A percentile compares a stretch with the other conserved stretches of the same genome.
phyloP scores from a whole-genome alignment of 495 filamentous ascomycete species.

The Trichoderma asperelloides region DNA sequence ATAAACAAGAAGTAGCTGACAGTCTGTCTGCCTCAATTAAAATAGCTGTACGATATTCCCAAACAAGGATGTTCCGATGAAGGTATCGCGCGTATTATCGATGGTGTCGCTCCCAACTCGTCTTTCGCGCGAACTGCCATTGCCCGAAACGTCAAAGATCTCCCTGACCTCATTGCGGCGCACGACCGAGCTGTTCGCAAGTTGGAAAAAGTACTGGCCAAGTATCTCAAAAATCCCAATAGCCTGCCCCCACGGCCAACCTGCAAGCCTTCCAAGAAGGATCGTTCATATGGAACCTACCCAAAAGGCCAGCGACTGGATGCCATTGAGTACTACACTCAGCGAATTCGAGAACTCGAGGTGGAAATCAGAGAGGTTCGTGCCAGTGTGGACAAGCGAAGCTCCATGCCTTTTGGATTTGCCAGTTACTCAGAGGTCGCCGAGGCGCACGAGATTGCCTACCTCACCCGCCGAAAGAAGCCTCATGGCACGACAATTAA shows the following conservation, averaged over 20 bases:
- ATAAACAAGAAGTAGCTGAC: not conserved
- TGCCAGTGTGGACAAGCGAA: conserved; percentile 71
- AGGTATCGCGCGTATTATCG: conserved; percentile 72
- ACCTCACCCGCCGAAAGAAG: conserved; percentile 66
- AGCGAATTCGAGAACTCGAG: conserved; percentile 75
- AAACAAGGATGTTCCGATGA: conserved; percentile 65
- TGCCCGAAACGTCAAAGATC: conserved; percentile 81
- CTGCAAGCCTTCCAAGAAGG: conserved; percentile 66
- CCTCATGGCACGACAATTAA: conserved; percentile 69
- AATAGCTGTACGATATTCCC: conserved; percentile 77
- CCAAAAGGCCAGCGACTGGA: conserved; percentile 70
- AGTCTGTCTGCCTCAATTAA: conserved; percentile 18
- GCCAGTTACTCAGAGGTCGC: conserved; percentile 83
- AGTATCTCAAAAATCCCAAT: conserved; percentile 81
- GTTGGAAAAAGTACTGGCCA: conserved; percentile 74
- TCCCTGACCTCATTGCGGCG: conserved; percentile 75
- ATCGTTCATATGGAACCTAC: conserved; percentile 47
- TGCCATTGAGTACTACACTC: conserved; percentile 86
- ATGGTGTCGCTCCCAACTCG: conserved; percentile 62
- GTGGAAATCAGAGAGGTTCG: conserved; percentile 75
- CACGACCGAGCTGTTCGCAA: conserved; percentile 73
- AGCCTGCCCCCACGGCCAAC: conserved; percentile 70
- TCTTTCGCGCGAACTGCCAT: conserved; percentile 72
- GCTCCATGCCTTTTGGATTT: conserved; percentile 86
- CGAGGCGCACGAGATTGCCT: conserved; percentile 83